phyloP scores from a whole-genome alignment of 306 rosid species.

The Prunus dulcis region DNA sequence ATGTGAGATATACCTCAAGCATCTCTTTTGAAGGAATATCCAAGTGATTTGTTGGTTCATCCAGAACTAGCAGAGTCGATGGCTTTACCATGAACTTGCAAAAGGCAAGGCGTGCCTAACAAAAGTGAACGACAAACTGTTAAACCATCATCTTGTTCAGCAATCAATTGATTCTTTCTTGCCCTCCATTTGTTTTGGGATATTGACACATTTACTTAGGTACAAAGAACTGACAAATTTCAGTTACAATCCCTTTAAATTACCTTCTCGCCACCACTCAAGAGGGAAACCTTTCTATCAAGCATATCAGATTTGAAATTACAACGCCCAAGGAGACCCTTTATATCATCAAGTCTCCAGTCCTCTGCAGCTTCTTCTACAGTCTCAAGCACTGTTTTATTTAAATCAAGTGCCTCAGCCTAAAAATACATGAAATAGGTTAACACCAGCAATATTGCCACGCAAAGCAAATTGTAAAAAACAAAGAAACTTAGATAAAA shows the following conservation, averaged over 20 bases:
- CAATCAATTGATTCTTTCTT: not conserved
- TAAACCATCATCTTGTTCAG: not conserved
- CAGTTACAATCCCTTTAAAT: not conserved
- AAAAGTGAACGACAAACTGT: slow-evolving; percentile 30
- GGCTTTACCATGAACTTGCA: slow-evolving; percentile 99
- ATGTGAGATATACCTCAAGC: slow-evolving; percentile 70
- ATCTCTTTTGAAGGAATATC: slow-evolving; percentile 98
- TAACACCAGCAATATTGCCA: slow-evolving; percentile 20
- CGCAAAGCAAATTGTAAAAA: not conserved
- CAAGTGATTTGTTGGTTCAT: slow-evolving; percentile 98
- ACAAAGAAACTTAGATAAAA: slow-evolving; percentile 5
- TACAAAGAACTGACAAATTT: not conserved
- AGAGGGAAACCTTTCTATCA: slow-evolving; percentile 84
- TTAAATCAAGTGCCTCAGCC: slow-evolving; percentile 98
- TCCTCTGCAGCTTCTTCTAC: slow-evolving; percentile 95
- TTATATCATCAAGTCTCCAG: slow-evolving; percentile 90
- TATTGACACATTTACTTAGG: not conserved
- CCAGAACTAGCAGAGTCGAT: slow-evolving; percentile 79
- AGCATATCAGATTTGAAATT: slow-evolving; percentile 95
- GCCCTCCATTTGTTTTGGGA: not conserved
- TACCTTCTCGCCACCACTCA: slow-evolving; percentile 99
- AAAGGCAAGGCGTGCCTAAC: slow-evolving; percentile 90
- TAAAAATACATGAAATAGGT: slow-evolving; percentile 33
- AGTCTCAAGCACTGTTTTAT: slow-evolving; percentile 86
- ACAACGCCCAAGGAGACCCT: slow-evolving; percentile 99